Percentiles rank a stretch among this genome's conserved stretches.
Evolutionary conservation across 202 grass and related monocot species (phyloP).

Genomic region (Digitaria exilis): DNA sequence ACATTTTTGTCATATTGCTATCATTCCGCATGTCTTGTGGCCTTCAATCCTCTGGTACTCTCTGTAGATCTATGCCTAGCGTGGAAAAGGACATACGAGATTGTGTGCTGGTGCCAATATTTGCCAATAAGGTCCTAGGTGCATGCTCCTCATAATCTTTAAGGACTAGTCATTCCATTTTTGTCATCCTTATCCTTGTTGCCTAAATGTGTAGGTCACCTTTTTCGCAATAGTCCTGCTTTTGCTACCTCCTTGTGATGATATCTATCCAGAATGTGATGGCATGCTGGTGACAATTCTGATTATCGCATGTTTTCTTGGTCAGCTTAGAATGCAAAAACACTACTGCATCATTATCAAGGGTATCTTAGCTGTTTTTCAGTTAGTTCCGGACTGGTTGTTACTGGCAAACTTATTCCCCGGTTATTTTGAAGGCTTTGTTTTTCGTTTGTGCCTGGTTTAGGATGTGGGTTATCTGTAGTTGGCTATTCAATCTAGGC

Average conservation of each 20-base stretch:
- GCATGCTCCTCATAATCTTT: slow-evolving; percentile 27
- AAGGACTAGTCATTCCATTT: slow-evolving; percentile 36
- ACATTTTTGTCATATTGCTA: slow-evolving; percentile 37
- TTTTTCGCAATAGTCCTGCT: slow-evolving; percentile 19
- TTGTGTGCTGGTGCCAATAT: background rate
- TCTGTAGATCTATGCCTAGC: background rate
- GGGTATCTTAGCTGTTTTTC: background rate
- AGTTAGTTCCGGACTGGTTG: background rate
- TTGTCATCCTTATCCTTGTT: slow-evolving; percentile 48
- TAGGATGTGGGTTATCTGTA: background rate
- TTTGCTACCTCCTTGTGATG: background rate
- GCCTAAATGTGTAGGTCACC: slow-evolving; percentile 27
- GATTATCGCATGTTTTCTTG: background rate
- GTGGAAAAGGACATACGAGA: background rate
- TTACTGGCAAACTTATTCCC: background rate
- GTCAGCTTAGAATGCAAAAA: background rate
- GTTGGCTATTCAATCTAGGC: background rate
- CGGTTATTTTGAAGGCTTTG: background rate
- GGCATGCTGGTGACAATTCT: background rate
- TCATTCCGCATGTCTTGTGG: slow-evolving; percentile 38
- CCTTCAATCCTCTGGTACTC: slow-evolving; percentile 13
- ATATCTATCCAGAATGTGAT: slow-evolving; percentile 14
- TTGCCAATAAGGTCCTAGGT: slow-evolving; percentile 38
- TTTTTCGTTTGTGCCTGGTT: background rate
- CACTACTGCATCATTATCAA: background rate